These are phyloP conservation scores for Limonomyces culmigenus DNA, from an alignment of 1,284 basidiomycete species.

Conservation along the genomic window DNA sequence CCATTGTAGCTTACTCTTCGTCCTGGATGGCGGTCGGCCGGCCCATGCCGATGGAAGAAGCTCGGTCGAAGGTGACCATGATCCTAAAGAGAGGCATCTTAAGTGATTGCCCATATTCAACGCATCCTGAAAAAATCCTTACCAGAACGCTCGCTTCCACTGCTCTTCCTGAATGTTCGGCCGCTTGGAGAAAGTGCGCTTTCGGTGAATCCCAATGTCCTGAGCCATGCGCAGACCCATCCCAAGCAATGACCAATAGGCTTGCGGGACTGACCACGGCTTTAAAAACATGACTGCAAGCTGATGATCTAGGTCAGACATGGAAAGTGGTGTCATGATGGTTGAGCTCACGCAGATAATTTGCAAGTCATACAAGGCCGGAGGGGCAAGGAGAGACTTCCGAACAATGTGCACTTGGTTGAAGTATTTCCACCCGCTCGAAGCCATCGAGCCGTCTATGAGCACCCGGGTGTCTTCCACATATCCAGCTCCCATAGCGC, in stretches of 20 bases:
- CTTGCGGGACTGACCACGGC: constrained; percentile 48
- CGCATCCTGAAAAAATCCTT: too few relatives aligned
- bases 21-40: constrained; percentile 73
- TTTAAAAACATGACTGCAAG: constrained; percentile 21
- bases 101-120: not conserved
- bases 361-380: constrained; percentile 64
- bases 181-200: constrained; percentile 21
- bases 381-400: constrained; percentile 31
- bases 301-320: not conserved
- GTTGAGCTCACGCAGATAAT: constrained; percentile 26
- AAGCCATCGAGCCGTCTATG: constrained; percentile 21
- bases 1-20: constrained; percentile 50
- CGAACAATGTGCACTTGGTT: constrained; percentile 39
- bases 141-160: constrained; percentile 75
- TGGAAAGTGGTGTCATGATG: too few relatives aligned
- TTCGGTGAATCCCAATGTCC: constrained; percentile 49
- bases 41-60: constrained; percentile 55
- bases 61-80: constrained; percentile 44
- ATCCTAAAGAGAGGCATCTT: constrained; percentile 35
- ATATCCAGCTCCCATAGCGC: constrained; percentile 31
- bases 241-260: constrained; percentile 57
- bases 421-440: constrained; percentile 65
- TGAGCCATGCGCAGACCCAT: constrained; percentile 54
- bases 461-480: constrained; percentile 38
- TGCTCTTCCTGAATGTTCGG: constrained; percentile 42